A percentile compares a stretch with the other conserved stretches of the same genome.
These are phyloP conservation scores for Magnaporthiopsis rhizophila DNA, from an alignment of 2,329 filamentous ascomycete species.

Conservation along the genomic window DNA sequence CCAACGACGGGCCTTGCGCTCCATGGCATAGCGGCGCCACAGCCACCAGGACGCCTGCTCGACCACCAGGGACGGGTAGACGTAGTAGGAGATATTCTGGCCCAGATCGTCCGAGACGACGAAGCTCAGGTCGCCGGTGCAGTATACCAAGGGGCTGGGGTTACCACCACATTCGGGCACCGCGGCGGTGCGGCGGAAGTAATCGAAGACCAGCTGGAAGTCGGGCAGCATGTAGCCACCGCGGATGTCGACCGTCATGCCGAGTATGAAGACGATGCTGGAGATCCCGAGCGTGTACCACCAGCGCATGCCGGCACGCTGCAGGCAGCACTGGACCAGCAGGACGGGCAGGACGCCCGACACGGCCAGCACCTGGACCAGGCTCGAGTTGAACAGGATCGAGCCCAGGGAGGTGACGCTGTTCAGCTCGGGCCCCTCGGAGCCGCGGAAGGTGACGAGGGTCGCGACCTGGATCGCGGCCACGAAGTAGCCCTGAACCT, in stretches of 20 bases:
- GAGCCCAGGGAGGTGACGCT: constrained; percentile 13
- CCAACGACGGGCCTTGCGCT: constrained; percentile 3
- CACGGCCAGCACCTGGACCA: constrained; percentile 12
- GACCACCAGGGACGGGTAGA: constrained; percentile 4
- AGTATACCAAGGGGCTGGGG: constrained; percentile 13
- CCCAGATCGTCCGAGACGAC: constrained; percentile 2
- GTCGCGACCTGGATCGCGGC: constrained; percentile 17
- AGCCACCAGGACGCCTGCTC: constrained; percentile 1
- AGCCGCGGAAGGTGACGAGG: constrained; percentile 12
- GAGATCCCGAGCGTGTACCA: constrained; percentile 16
- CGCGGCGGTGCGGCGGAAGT: constrained; percentile 11
- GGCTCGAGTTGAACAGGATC: constrained; percentile 14
- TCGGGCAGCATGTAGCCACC: constrained; percentile 12
- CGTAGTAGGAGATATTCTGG: constrained; percentile 6
- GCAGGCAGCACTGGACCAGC: constrained; percentile 15
- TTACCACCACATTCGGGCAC: constrained; percentile 15
- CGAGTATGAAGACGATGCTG: constrained; percentile 12
- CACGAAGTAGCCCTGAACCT: constrained; percentile 18
- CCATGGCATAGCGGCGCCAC: constrained; percentile 7
- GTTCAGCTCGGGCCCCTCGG: constrained; percentile 8
- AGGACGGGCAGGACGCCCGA: constrained; percentile 14
- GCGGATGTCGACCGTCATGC: constrained; percentile 10
- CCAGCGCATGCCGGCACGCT: constrained; percentile 17
- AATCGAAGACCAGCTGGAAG: constrained; percentile 11
- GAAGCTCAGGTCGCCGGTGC: constrained; percentile 7